Conservation (phyloP, 2,329 filamentous ascomycete genomes). For the Neofusicoccum parvum region DNA sequence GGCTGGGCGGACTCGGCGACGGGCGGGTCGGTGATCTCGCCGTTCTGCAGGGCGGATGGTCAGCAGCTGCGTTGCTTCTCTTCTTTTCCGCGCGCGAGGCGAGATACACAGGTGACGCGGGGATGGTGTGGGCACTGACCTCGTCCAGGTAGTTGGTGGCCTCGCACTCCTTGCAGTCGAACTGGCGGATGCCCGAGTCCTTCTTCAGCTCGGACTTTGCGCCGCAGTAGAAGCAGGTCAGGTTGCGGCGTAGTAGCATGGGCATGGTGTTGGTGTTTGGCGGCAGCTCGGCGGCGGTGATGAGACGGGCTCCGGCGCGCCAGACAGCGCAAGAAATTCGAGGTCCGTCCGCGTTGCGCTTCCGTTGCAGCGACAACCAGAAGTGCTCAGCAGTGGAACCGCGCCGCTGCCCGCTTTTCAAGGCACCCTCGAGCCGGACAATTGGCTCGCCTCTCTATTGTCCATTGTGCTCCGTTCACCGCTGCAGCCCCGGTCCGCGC, state of each 20-base stretch:
- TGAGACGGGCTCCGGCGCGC: conserved; percentile 8
- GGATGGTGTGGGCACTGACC: conserved; percentile 51
- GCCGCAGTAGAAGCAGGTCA: conserved; percentile 53
- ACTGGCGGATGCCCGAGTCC: conserved; percentile 63
- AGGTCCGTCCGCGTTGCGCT: not conserved
- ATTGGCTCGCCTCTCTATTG: not conserved
- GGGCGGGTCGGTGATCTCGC: conserved; percentile 87
- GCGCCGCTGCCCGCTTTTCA: not conserved
- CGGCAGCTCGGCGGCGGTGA: conserved; percentile 10
- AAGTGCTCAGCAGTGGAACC: not conserved
- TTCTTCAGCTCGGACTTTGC: conserved; percentile 63
- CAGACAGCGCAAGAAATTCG: not conserved
- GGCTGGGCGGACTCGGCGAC: conserved; percentile 57
- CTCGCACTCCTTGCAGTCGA: conserved; percentile 77
- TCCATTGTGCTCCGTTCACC: conserved; percentile 1
- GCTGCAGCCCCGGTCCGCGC: not conserved
- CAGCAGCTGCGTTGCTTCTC: conserved; percentile 20
- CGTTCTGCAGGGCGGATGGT: conserved; percentile 60
- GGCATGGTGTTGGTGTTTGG: conserved; percentile 29
- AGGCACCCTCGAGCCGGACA: not conserved
- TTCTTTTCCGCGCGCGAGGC: not conserved
- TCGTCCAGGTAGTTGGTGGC: conserved; percentile 88
- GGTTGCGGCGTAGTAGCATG: conserved; percentile 34
- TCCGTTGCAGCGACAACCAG: conserved; percentile 3
- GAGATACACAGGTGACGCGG: not conserved